Evolutionary conservation across 169 alveolate species (phyloP).

Genomic region (Theileria luwenshuni): DNA sequence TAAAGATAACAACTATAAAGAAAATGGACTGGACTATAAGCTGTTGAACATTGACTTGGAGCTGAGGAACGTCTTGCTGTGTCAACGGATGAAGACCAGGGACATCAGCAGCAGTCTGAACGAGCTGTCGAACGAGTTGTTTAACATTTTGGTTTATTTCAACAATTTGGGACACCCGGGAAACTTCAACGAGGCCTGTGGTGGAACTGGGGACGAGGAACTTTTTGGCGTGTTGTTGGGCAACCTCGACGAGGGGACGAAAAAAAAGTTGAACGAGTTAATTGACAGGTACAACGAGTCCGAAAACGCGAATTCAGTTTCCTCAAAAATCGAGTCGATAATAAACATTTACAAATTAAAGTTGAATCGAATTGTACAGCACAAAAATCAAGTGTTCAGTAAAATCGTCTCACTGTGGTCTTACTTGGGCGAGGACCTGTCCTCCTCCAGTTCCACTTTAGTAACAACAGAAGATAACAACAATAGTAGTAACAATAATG

Average conservation of each 20-base stretch:
- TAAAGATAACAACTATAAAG: neutral
- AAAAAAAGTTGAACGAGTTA: neutral
- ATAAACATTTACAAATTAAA: slow-evolving; percentile 30
- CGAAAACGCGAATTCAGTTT: neutral
- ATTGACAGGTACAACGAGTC: neutral
- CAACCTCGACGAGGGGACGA: neutral
- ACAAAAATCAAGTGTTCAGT: slow-evolving; percentile 18
- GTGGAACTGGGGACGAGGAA: slow-evolving; percentile 5
- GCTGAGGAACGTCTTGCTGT: slow-evolving; percentile 40
- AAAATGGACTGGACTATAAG: neutral
- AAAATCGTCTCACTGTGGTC: slow-evolving; percentile 32
- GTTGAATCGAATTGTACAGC: slow-evolving; percentile 24
- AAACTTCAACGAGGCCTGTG: neutral
- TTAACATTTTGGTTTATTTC: slow-evolving; percentile 8
- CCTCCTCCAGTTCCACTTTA: no score
- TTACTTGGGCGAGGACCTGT: slow-evolving; percentile 63
- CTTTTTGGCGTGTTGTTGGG: no score
- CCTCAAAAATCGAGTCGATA: slow-evolving; percentile 12
- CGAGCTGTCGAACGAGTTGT: slow-evolving; percentile 51
- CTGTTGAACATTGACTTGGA: slow-evolving; percentile 24
- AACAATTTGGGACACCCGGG: neutral
- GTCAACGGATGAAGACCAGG: slow-evolving; percentile 52
- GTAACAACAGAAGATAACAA: no score
- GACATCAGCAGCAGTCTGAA: slow-evolving; percentile 48
- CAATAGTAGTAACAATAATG: no score